phyloP scores from a whole-genome alignment of 495 filamentous ascomycete genomes.

The Penicillium turbatum region DNA sequence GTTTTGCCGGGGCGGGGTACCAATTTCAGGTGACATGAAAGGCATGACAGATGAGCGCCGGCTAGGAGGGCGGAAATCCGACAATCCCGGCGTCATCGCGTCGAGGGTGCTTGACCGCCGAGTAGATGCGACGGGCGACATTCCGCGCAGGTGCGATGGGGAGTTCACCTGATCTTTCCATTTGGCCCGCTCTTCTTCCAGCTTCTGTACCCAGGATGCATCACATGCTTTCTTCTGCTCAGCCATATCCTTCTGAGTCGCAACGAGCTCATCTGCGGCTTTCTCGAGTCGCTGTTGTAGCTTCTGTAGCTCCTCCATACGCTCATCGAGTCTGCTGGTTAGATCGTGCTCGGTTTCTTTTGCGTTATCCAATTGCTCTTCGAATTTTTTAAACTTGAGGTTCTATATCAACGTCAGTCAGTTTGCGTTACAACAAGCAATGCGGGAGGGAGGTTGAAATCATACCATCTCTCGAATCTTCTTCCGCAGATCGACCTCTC shows the following conservation, averaged over 20 bases:
- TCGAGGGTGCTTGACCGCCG: constrained; percentile 45
- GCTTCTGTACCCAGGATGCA: constrained; percentile 53
- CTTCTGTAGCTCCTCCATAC: constrained; percentile 58
- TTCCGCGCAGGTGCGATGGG: constrained; percentile 44
- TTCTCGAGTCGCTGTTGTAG: constrained; percentile 61
- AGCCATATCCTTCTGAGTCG: constrained; percentile 58
- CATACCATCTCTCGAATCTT: constrained; percentile 83
- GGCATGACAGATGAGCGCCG: constrained; percentile 47
- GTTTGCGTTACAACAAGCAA: neutral
- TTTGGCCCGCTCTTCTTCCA: constrained; percentile 70
- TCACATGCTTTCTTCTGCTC: constrained; percentile 67
- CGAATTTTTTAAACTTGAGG: constrained; percentile 65
- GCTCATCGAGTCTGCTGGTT: constrained; percentile 52
- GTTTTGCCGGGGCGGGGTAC: constrained; percentile 40
- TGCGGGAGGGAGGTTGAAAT: constrained; percentile 4
- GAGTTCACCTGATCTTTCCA: constrained; percentile 60
- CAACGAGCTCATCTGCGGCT: constrained; percentile 56
- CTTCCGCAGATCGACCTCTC: constrained; percentile 77
- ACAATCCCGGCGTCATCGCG: constrained; percentile 20
- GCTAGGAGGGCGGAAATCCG: constrained; percentile 42
- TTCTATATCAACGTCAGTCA: constrained; percentile 48
- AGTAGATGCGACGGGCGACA: constrained; percentile 46
- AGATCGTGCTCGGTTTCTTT: constrained; percentile 61
- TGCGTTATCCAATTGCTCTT: constrained; percentile 77
- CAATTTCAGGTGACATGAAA: constrained; percentile 37